Conservation (phyloP, 2,329 filamentous ascomycete genomes). For the Colletotrichum chrysophilum region DNA sequence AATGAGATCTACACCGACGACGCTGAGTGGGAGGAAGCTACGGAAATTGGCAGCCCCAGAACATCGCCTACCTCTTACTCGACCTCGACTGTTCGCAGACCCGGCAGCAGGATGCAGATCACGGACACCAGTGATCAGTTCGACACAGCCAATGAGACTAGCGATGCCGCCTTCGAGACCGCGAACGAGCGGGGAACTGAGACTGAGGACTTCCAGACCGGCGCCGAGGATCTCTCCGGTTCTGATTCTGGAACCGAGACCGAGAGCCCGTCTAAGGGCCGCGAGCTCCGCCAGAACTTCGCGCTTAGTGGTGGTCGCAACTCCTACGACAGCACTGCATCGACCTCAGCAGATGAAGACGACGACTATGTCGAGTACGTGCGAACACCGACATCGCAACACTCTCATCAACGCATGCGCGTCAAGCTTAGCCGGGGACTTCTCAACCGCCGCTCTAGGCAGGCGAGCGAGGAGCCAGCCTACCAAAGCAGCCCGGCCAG, state of each 20-base stretch:
- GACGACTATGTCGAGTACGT: conserved; percentile 55
- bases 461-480: conserved; percentile 63
- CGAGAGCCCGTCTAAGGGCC: conserved; percentile 62
- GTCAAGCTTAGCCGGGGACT: conserved; percentile 72
- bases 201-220: conserved; percentile 94
- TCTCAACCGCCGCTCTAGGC: conserved; percentile 63
- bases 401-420: conserved; percentile 72
- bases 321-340: conserved; percentile 87
- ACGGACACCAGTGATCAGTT: conserved; percentile 71
- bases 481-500: conserved; percentile 66
- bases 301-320: conserved; percentile 56
- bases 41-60: conserved; percentile 57
- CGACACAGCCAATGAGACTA: conserved; percentile 81
- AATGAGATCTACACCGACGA: conserved; percentile 85
- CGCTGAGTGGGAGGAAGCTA: conserved; percentile 87
- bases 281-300: conserved; percentile 46
- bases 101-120: conserved; percentile 19
- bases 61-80: conserved; percentile 37
- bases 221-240: conserved; percentile 78
- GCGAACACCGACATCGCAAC: conserved; percentile 66
- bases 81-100: conserved; percentile 32
- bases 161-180: conserved; percentile 68
- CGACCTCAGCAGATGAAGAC: conserved; percentile 78
- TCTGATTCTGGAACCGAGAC: conserved; percentile 82
- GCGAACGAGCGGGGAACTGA: conserved; percentile 84